Conservation (phyloP, 2,329 filamentous ascomycete genomes). For the Epichloe sylvatica region DNA sequence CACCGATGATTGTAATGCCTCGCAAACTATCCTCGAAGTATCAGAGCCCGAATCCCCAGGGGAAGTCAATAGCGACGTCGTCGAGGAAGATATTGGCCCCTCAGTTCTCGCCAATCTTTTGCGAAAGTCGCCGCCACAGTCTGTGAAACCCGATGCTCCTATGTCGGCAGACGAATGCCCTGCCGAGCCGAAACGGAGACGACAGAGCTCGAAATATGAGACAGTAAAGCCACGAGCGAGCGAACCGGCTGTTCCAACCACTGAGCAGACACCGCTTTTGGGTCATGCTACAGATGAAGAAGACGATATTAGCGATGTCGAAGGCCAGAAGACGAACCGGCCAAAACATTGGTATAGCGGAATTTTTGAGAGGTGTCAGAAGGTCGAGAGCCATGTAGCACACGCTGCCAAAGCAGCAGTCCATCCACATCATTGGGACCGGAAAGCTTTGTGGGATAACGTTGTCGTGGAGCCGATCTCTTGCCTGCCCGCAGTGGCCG, state of each 20-base stretch:
- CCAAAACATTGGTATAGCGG: conserved; percentile 22
- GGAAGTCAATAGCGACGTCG: conserved; percentile 7
- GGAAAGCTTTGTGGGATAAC: conserved; percentile 47
- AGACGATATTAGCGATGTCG: conserved; percentile 28
- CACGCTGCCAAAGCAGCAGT: conserved; percentile 23
- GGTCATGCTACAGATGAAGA: conserved; percentile 18
- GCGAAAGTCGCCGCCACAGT: conserved; percentile 33
- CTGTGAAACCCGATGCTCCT: conserved; percentile 9
- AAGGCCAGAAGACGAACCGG: conserved; percentile 31
- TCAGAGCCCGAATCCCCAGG: conserved; percentile 31
- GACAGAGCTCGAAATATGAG: background rate
- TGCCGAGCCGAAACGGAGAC: background rate
- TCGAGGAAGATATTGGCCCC: conserved; percentile 14
- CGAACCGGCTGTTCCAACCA: conserved; percentile 9
- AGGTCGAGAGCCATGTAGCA: conserved; percentile 18
- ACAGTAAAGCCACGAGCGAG: conserved; percentile 6
- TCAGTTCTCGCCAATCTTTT: conserved; percentile 37
- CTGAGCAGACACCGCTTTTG: conserved; percentile 37
- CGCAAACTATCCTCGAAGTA: conserved; percentile 46
- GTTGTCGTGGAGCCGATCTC: conserved; percentile 52
- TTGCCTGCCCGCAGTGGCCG: conserved; percentile 70
- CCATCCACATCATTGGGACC: conserved; percentile 61
- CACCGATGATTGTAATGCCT: conserved; percentile 15
- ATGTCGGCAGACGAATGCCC: background rate
- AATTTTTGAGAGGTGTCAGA: conserved; percentile 18